Evolutionary conservation across 352 stramenopile species (phyloP), one percentile per base, ranked within the genome.

Genomic region (Phytophthora idaei): DNA sequence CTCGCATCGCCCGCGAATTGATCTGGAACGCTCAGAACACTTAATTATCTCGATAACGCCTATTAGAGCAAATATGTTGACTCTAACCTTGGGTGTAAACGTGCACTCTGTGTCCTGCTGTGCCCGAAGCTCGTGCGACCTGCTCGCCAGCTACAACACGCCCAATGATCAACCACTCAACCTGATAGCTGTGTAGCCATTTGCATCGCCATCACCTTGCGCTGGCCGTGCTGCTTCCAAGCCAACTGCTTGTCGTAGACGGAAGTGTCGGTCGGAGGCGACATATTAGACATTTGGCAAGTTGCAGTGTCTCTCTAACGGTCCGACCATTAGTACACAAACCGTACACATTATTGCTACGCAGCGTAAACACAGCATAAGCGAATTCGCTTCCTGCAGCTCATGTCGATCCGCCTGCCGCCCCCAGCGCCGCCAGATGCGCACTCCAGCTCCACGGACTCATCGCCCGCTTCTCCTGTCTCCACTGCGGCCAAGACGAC

Each of bases 221-320:
- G 76, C 68, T 83, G 77, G 3, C 78, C 75, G 57, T 79, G 73
- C 47, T 73, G 64, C 65, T 88, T 86, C 81, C 81, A 90, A 28
- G 73, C 68, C 21, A 88, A 58, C 61, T 90, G 81, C 74, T 88
- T 90, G 42, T 88, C 81, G 75, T 90, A 90, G 14, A 83, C 48
- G 34, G 36, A 29, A 66, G 63, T 61, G 36, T 74, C 55, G 37
- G 71, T 42, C 14, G 51, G 34, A 11, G 49, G 49, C 25, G 49
- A 21, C 49, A 55, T 55, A 27, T 48, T 31, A 11, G 17, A 0
- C n/a, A 25, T 6, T 12, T 39, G 6, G 34, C 39, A 45, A 1
- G 15, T 45, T 29, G 2, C 12, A 36, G 51, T 47, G 51, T 46
- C 37, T 37, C 53, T 60, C 27, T 44, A 52, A 61, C 41, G 15